phyloP scores from a whole-genome alignment of 2,329 filamentous ascomycete species.

The Aspergillus quadricinctus region DNA sequence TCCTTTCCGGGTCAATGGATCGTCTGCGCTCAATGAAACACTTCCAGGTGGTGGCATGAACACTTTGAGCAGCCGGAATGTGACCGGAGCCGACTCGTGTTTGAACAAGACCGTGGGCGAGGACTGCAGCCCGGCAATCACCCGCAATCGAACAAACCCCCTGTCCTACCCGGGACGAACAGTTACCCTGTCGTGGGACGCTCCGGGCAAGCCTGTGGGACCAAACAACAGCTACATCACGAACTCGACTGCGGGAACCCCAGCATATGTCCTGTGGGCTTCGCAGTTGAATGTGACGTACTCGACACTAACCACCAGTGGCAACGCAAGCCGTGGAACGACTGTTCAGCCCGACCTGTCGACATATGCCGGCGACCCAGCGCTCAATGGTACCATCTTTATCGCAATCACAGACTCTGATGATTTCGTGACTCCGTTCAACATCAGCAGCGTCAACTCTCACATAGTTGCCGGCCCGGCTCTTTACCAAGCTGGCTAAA shows the following conservation, averaged over 20 bases:
- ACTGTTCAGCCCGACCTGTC: slow-evolving; percentile 69
- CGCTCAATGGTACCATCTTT: slow-evolving; percentile 75
- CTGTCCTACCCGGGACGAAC: slow-evolving; percentile 70
- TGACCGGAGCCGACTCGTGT: slow-evolving; percentile 50
- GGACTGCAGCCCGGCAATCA: slow-evolving; percentile 61
- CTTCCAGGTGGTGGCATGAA: slow-evolving; percentile 33
- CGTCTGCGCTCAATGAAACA: slow-evolving; percentile 61
- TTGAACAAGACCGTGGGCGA: slow-evolving; percentile 48
- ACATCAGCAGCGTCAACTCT: slow-evolving; percentile 67
- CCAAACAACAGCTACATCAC: slow-evolving; percentile 83
- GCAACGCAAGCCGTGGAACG: slow-evolving; percentile 55
- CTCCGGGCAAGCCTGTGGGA: slow-evolving; percentile 62
- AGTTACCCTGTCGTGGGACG: slow-evolving; percentile 69
- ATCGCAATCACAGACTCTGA: slow-evolving; percentile 69
- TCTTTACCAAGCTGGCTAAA: slow-evolving; percentile 72
- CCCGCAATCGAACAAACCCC: slow-evolving; percentile 64
- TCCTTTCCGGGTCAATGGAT: slow-evolving; percentile 61
- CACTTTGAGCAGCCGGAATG: slow-evolving; percentile 31
- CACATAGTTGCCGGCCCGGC: slow-evolving; percentile 68
- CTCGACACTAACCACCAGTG: slow-evolving; percentile 50
- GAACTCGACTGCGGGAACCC: slow-evolving; percentile 50
- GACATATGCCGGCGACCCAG: slow-evolving; percentile 64
- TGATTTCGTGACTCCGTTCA: slow-evolving; percentile 69
- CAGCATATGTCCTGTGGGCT: slow-evolving; percentile 70
- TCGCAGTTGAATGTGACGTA: slow-evolving; percentile 73